A percentile compares a stretch with the other conserved stretches of the same genome.
Evolutionary conservation across 75 land plant species (phyloP).

Genomic region (Selaginella tamariscina): DNA sequence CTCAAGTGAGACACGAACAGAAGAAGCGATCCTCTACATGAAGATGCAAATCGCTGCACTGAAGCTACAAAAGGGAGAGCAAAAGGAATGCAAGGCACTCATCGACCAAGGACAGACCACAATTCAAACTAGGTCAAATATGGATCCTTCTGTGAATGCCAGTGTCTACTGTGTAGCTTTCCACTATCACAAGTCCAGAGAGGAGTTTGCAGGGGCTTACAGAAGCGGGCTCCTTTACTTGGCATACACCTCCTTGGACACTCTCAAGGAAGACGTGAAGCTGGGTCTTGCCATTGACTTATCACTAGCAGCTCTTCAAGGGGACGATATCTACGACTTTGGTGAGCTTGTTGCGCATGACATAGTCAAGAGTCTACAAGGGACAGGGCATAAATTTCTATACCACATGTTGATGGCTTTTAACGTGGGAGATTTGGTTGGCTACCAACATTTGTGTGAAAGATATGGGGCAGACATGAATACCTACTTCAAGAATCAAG

Average conservation of each 20-base stretch:
- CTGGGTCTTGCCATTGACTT: slow-evolving; percentile 96
- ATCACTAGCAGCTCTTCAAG: slow-evolving; percentile 87
- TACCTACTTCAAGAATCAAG: slow-evolving; percentile 73
- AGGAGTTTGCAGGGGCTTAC: slow-evolving; percentile 95
- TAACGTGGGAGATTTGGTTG: slow-evolving; percentile 80
- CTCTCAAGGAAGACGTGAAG: slow-evolving; percentile 78
- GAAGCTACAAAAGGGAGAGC: slow-evolving; percentile 67
- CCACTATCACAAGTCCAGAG: slow-evolving; percentile 64
- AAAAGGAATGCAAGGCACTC: slow-evolving; percentile 72
- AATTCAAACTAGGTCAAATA: slow-evolving; percentile 91
- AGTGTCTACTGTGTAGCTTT: slow-evolving; percentile 91
- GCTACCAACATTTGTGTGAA: slow-evolving; percentile 76
- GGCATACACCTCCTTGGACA: slow-evolving; percentile 91
- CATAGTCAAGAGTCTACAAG: slow-evolving; percentile 87
- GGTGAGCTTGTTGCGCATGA: slow-evolving; percentile 95
- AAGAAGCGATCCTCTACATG: slow-evolving; percentile 82
- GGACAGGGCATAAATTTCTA: slow-evolving; percentile 90
- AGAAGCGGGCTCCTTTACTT: slow-evolving; percentile 80
- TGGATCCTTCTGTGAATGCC: slow-evolving; percentile 96
- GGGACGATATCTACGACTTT: slow-evolving; percentile 95
- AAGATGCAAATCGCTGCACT: slow-evolving; percentile 86
- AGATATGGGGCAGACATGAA: slow-evolving; percentile 73
- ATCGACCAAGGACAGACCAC: slow-evolving; percentile 81
- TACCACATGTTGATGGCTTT: slow-evolving; percentile 88
- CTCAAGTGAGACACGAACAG: slow-evolving; percentile 29